Evolutionary conservation across 805 yeast genomes (phyloP).

Genomic region (Metschnikowia bowlesiae): DNA sequence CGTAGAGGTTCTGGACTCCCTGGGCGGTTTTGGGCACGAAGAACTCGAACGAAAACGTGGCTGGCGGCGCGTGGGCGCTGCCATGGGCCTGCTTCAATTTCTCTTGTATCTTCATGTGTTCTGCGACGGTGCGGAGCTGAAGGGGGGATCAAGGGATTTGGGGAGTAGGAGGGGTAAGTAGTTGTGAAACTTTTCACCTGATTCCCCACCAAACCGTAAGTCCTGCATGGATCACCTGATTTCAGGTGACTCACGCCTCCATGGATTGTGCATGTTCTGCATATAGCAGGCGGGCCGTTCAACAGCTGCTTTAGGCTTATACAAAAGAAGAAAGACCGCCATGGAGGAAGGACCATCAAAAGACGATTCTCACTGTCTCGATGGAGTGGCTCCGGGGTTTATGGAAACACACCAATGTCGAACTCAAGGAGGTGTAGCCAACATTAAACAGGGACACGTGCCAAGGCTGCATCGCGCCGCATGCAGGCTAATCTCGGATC

Average conservation of each 20-base stretch:
- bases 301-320: background rate
- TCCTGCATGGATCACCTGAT: slow-evolving; percentile 1
- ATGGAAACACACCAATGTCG: too few species aligned
- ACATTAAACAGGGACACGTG: slow-evolving; percentile 11
- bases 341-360: too few species aligned
- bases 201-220: background rate
- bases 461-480: slow-evolving; percentile 3
- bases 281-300: background rate
- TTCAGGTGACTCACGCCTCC: slow-evolving; percentile 4
- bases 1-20: slow-evolving; percentile 94
- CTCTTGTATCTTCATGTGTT: slow-evolving; percentile 39
- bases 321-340: too few species aligned
- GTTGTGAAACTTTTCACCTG: background rate
- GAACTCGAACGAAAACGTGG: slow-evolving; percentile 94
- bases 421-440: background rate
- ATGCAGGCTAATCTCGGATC: slow-evolving; percentile 6
- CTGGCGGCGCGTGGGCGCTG: slow-evolving; percentile 35
- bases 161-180: background rate
- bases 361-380: too few species aligned
- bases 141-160: background rate
- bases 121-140: too few species aligned
- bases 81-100: slow-evolving; percentile 42
- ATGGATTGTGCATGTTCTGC: background rate
- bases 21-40: slow-evolving; percentile 96
- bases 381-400: background rate